Evolutionary conservation across 2,329 filamentous ascomycete genomes (phyloP).

Genomic region (Zasmidium citrigriseum): DNA sequence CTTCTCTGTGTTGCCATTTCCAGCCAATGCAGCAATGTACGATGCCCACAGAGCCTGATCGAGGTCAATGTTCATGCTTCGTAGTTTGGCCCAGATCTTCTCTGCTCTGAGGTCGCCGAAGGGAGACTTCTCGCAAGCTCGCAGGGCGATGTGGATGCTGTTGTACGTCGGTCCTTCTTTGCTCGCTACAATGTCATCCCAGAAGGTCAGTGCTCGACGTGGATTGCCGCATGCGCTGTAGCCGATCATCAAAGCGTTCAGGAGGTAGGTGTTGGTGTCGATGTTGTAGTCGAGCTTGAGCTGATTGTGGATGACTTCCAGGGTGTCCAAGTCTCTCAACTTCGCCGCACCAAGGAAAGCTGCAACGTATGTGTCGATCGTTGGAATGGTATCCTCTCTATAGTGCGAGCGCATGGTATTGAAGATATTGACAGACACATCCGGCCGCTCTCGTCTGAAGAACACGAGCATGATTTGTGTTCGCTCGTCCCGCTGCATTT

Average conservation of each 20-base stretch:
- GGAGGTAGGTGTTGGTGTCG: slow-evolving; percentile 71
- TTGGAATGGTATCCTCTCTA: slow-evolving; percentile 65
- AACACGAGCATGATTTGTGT: slow-evolving; percentile 78
- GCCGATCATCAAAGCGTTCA: slow-evolving; percentile 85
- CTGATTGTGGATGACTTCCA: slow-evolving; percentile 85
- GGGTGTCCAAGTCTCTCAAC: slow-evolving; percentile 52
- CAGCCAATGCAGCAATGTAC: slow-evolving; percentile 75
- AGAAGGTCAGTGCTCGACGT: slow-evolving; percentile 71
- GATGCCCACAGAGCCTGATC: slow-evolving; percentile 71
- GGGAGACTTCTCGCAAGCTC: slow-evolving; percentile 66
- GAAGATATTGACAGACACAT: slow-evolving; percentile 86
- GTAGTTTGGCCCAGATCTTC: slow-evolving; percentile 70
- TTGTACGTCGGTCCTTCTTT: slow-evolving; percentile 83
- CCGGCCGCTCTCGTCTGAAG: slow-evolving; percentile 73
- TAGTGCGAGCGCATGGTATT: slow-evolving; percentile 87
- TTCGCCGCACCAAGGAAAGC: slow-evolving; percentile 71
- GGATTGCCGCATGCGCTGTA: slow-evolving; percentile 71
- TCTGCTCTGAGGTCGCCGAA: slow-evolving; percentile 48
- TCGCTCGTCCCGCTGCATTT: slow-evolving; percentile 65
- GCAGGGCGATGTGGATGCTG: slow-evolving; percentile 78
- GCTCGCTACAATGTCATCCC: slow-evolving; percentile 79
- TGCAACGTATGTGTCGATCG: slow-evolving; percentile 70
- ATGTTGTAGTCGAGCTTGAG: slow-evolving; percentile 87
- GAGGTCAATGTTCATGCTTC: slow-evolving; percentile 75
- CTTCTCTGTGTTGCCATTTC: slow-evolving; percentile 69